Evolutionary conservation across 306 rosid species (phyloP), one percentile per base, ranked within the genome.

Genomic region (Glycyrrhiza uralensis): DNA sequence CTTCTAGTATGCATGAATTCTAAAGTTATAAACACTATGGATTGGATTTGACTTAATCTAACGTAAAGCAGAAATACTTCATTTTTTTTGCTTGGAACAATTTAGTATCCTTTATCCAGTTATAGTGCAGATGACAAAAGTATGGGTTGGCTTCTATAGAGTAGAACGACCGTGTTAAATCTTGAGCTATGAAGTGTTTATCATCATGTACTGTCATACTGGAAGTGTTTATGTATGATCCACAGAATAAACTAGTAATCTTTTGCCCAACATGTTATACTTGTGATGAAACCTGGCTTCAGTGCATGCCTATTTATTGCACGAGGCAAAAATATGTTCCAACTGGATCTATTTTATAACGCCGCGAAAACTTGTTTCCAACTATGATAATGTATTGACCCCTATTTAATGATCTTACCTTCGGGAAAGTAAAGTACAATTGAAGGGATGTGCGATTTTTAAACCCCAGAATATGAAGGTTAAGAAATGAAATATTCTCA

Each of bases 21-120:
- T 66, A 11, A 44, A 33, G 56, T 38, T 58, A 30, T 58, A 54
- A 49, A 66, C 69, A 19, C 47, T 30, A n/a, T 22, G 66, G 54
- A 54, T 66, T 72, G 66, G 42, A 67, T 69, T 65, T 67, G 23
- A 66, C 67, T 35, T 33, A 14, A 32, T 46, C 38, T 32, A 71
- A 24, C 18, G 61, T 58, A 49, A 65, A 17, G 12, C 38, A 20
- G 36, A 76, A 29, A 11, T 19, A n/a, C 5, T 38, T 63, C 24
- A 13, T 56, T 55, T 55, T 10, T 42, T 49, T 30, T 15, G 4
- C 13, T 44, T 35, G 17, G 17, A 77, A 28, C 15, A 42, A 67
- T 49, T 50, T 28, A 38, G 9, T 33, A 14, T 20, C 60, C 5
- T 74, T 73, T 65, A 51, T 49, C 57, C 50, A 39, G 30, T 17